Percentiles rank a stretch among this genome's conserved stretches.
Evolutionary conservation across 768 basidiomycete species (phyloP).

Genomic region (Tulasnella sp.): DNA sequence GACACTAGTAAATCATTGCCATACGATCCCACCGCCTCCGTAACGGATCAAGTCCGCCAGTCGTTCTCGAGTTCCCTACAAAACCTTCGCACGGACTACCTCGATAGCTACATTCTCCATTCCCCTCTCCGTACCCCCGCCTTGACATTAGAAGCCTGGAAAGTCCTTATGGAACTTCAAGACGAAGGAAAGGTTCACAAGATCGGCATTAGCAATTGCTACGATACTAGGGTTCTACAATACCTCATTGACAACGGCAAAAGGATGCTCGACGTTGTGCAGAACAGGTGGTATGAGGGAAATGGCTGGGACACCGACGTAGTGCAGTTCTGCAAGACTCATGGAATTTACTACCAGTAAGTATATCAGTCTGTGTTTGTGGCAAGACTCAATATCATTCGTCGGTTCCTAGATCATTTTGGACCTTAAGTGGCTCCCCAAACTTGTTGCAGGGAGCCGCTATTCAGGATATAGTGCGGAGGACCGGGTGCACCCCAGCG

Average conservation of each 20-base stretch:
- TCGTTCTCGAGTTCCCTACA: slow-evolving; percentile 67
- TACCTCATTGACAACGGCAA: slow-evolving; percentile 58
- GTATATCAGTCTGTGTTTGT: slow-evolving; percentile 33
- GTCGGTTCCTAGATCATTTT: slow-evolving; percentile 66
- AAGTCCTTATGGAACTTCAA: slow-evolving; percentile 61
- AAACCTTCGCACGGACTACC: slow-evolving; percentile 70
- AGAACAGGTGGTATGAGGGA: slow-evolving; percentile 83
- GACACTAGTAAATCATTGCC: slow-evolving; percentile 71
- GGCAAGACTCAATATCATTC: background rate
- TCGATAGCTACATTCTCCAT: slow-evolving; percentile 81
- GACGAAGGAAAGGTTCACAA: slow-evolving; percentile 61
- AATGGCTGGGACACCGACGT: slow-evolving; percentile 76
- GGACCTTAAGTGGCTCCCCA: slow-evolving; percentile 84
- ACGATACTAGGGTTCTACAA: slow-evolving; percentile 61
- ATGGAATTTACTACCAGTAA: slow-evolving; percentile 75
- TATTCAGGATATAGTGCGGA: slow-evolving; percentile 52
- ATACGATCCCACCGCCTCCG: slow-evolving; percentile 59
- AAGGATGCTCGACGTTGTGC: slow-evolving; percentile 65
- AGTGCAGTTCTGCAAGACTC: slow-evolving; percentile 62
- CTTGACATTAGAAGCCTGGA: slow-evolving; percentile 72
- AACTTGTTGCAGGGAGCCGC: slow-evolving; percentile 57
- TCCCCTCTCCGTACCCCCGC: slow-evolving; percentile 64
- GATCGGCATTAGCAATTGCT: slow-evolving; percentile 80
- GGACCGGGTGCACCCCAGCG: slow-evolving; percentile 58
- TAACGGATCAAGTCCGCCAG: slow-evolving; percentile 61